These are phyloP conservation scores for Neonectria coccinea DNA, from an alignment of 2,329 filamentous ascomycete genomes.

Conservation along the genomic window DNA sequence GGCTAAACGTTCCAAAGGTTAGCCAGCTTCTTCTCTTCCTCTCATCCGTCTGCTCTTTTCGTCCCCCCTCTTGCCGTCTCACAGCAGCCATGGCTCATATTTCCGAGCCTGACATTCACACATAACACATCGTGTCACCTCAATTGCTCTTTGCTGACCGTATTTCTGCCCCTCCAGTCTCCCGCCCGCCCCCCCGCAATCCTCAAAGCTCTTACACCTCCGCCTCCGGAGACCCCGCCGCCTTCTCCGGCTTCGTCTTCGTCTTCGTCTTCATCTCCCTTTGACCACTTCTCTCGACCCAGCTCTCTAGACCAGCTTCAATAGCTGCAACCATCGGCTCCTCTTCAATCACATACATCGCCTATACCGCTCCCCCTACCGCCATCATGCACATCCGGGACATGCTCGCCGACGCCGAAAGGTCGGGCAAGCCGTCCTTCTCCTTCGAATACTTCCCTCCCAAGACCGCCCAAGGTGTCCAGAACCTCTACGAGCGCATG, in stretches of 20 bases:
- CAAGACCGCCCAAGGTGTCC: slow-evolving; percentile 96
- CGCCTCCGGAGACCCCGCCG: slow-evolving; percentile 11
- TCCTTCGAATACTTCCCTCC: slow-evolving; percentile 99
- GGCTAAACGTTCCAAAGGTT: slow-evolving; percentile 20
- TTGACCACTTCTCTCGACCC: neutral
- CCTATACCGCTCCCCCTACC: slow-evolving; percentile 15
- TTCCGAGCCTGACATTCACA: neutral
- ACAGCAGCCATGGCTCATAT: neutral
- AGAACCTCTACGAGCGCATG: slow-evolving; percentile 99
- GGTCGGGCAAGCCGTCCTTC: slow-evolving; percentile 85
- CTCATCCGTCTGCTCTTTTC: neutral
- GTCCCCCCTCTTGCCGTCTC: neutral
- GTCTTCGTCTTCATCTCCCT: neutral
- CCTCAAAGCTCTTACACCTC: slow-evolving; percentile 14
- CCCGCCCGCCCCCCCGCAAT: slow-evolving; percentile 21
- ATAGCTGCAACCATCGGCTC: neutral
- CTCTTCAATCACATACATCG: neutral
- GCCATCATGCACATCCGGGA: slow-evolving; percentile 92
- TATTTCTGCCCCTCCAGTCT: slow-evolving; percentile 6
- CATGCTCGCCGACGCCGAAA: slow-evolving; percentile 86
- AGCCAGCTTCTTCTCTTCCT: neutral
- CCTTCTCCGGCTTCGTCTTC: neutral
- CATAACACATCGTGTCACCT: neutral
- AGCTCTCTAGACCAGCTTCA: neutral
- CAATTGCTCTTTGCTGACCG: slow-evolving; percentile 21